phyloP scores from a whole-genome alignment of 345 rosid genomes.

The Syzygium aqueum region DNA sequence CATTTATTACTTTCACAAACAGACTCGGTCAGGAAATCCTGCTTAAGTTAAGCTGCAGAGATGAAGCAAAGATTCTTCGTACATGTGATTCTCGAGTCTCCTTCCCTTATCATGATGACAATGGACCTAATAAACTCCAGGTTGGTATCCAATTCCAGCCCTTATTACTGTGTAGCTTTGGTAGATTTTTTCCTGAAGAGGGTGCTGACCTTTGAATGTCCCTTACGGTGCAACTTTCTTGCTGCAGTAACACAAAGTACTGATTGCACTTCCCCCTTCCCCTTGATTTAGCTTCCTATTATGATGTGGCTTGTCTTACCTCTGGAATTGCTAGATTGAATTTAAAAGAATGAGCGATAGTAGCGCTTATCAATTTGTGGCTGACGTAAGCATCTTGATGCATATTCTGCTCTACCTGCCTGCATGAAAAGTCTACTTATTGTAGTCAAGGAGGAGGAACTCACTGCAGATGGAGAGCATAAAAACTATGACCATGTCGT shows the following conservation, averaged over 20 bases:
- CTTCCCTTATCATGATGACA: slow-evolving; percentile 41
- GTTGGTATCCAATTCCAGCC: slow-evolving; percentile 16
- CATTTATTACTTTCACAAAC: slow-evolving; percentile 91
- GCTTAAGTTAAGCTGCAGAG: slow-evolving; percentile 60
- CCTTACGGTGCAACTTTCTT: neutral
- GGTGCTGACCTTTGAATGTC: neutral
- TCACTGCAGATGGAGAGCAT: neutral
- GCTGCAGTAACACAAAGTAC: neutral
- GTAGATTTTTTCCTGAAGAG: neutral
- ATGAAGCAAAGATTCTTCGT: slow-evolving; percentile 71
- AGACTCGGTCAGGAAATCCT: slow-evolving; percentile 76
- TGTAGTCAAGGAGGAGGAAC: neutral
- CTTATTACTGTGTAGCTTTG: neutral
- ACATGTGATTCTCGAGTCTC: slow-evolving; percentile 76
- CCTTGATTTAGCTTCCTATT: neutral
- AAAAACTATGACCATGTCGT: neutral
- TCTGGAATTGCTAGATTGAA: neutral
- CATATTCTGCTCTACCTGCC: neutral
- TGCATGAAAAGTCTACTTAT: neutral
- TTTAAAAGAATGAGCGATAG: neutral
- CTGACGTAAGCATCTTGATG: neutral
- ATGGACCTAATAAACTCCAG: slow-evolving; percentile 73
- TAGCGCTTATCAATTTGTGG: neutral
- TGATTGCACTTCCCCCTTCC: neutral
- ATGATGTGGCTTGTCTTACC: neutral